These are phyloP conservation scores for Barnettozyma wickerhamii DNA, from an alignment of 805 yeast genomes.

Conservation along the genomic window DNA sequence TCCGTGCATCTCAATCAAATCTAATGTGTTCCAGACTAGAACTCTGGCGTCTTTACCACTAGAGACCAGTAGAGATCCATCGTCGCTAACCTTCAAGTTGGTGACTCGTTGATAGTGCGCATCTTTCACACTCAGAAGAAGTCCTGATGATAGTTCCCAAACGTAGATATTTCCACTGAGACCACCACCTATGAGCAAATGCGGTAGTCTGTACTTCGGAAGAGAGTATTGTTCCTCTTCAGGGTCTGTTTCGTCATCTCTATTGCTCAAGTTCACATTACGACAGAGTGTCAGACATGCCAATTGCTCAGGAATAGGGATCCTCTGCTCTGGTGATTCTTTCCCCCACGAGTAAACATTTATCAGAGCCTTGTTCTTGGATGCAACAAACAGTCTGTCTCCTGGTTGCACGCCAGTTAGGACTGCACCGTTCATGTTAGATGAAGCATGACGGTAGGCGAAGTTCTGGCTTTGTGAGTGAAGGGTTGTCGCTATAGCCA, in stretches of 20 bases:
- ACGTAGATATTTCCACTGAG: slow-evolving; percentile 70
- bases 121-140: slow-evolving; percentile 64
- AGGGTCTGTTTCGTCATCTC: slow-evolving; percentile 10
- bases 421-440: slow-evolving; percentile 45
- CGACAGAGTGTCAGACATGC: slow-evolving; percentile 47
- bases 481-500: slow-evolving; percentile 37
- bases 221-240: slow-evolving; percentile 20
- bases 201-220: slow-evolving; percentile 48
- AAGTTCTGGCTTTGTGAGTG: slow-evolving; percentile 40
- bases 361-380: slow-evolving; percentile 66
- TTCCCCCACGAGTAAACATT: slow-evolving; percentile 70
- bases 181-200: slow-evolving; percentile 72
- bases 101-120: slow-evolving; percentile 81
- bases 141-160: slow-evolving; percentile 84
- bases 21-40: slow-evolving; percentile 66
- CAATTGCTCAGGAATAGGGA: slow-evolving; percentile 81
- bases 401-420: slow-evolving; percentile 38
- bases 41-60: slow-evolving; percentile 83
- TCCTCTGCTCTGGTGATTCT: slow-evolving; percentile 68
- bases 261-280: slow-evolving; percentile 17
- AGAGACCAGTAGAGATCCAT: slow-evolving; percentile 63
- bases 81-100: slow-evolving; percentile 51
- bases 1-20: slow-evolving; percentile 39
- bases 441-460: slow-evolving; percentile 44
- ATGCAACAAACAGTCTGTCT: slow-evolving; percentile 50